These are phyloP conservation scores for Phytophthora cactorum DNA, from an alignment of 352 stramenopile species.

Conservation along the genomic window DNA sequence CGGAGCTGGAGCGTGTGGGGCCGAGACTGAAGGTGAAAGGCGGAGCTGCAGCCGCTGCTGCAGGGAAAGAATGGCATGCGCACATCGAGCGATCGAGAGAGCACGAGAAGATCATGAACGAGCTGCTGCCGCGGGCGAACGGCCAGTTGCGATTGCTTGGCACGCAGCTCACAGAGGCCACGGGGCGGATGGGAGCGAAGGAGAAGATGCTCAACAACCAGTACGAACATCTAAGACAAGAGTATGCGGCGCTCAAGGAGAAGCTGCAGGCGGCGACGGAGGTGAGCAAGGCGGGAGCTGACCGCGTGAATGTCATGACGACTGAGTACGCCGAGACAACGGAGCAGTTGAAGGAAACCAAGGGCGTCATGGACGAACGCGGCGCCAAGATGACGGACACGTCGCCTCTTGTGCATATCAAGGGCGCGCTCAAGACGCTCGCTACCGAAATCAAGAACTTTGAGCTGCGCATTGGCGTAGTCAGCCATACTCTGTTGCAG, in stretches of 20 bases:
- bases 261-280: conserved; percentile 67
- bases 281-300: conserved; percentile 66
- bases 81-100: conserved; percentile 83
- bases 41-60: conserved; percentile 53
- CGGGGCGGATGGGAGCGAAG: conserved; percentile 66
- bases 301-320: conserved; percentile 82
- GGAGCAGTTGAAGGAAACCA: conserved; percentile 80
- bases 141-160: conserved; percentile 70
- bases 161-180: conserved; percentile 62
- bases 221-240: conserved; percentile 70
- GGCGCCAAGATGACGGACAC: conserved; percentile 90
- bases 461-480: conserved; percentile 82
- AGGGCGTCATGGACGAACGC: conserved; percentile 79
- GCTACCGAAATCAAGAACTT: conserved; percentile 82
- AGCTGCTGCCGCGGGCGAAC: conserved; percentile 60
- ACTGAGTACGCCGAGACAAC: conserved; percentile 74
- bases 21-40: conserved; percentile 70
- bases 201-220: conserved; percentile 87
- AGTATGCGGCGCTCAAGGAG: conserved; percentile 72
- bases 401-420: conserved; percentile 85
- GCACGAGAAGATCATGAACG: conserved; percentile 69
- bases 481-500: conserved; percentile 80
- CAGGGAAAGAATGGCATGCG: conserved; percentile 76
- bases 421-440: conserved; percentile 82
- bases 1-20: conserved; percentile 82